A percentile compares a stretch with the other conserved stretches of the same genome.
Evolutionary conservation across 73 alveolate species (phyloP).

Genomic region (Paraurostyla sp.): DNA sequence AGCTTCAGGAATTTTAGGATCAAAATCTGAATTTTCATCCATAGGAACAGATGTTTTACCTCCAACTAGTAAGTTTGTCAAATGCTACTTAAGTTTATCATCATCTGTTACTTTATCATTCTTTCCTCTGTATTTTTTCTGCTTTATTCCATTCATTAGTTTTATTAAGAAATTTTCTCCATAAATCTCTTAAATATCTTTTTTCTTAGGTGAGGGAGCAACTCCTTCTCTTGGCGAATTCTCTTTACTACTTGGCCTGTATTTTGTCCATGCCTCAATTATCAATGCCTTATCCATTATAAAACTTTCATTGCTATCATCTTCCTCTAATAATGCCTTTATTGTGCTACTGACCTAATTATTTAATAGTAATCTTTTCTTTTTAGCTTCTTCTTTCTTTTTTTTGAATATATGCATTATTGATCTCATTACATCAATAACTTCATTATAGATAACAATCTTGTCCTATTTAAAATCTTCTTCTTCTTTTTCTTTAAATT

Average conservation of each 20-base stretch:
- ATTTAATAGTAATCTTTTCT: constrained; percentile 4
- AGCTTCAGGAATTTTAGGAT: constrained; percentile 47
- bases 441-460: constrained; percentile 64
- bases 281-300: constrained; percentile 45
- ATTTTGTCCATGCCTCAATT: constrained; percentile 65
- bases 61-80: constrained; percentile 24
- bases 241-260: constrained; percentile 57
- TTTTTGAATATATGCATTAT: constrained; percentile 47
- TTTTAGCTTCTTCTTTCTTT: constrained; percentile 14
- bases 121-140: constrained; percentile 41
- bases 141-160: not conserved
- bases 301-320: constrained; percentile 43
- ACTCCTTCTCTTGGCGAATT: constrained; percentile 37
- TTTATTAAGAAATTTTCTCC: constrained; percentile 40
- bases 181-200: constrained; percentile 41
- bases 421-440: constrained; percentile 64
- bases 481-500: constrained; percentile 57
- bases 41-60: not conserved
- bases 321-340: constrained; percentile 24
- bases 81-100: not conserved
- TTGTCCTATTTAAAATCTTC: constrained; percentile 68
- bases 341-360: constrained; percentile 8
- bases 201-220: constrained; percentile 16
- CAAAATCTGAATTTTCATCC: constrained; percentile 35
- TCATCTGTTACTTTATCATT: constrained; percentile 38